Evolutionary conservation across 2,329 filamentous ascomycete species (phyloP).

Genomic region (Penicillium sclerotigenum): DNA sequence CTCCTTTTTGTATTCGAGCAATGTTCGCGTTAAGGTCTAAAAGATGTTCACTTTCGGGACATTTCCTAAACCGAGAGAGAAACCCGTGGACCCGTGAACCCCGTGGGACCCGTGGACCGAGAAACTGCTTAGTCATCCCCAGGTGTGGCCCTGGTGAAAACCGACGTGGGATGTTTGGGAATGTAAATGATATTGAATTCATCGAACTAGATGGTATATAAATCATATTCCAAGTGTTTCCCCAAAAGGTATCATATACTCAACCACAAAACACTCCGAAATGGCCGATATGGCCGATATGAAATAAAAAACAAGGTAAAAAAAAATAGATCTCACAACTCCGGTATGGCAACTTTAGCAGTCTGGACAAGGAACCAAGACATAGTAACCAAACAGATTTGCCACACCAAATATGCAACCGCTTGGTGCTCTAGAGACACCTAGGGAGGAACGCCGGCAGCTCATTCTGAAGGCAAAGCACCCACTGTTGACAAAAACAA

Average conservation of each 20-base stretch:
- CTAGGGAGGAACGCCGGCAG: conserved; percentile 10
- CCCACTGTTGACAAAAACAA: conserved; percentile 11
- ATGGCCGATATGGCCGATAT: conserved; percentile 14
- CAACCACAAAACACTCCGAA: conserved; percentile 18
- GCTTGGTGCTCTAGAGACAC: conserved; percentile 13
- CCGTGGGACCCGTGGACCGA: too few relatives aligned
- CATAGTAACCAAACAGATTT: conserved; percentile 1
- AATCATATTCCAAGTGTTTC: conserved; percentile 3
- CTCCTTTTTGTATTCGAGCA: background rate
- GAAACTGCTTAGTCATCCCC: too few relatives aligned
- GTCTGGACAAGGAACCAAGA: background rate
- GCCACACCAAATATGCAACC: conserved; percentile 25
- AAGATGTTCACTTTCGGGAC: too few relatives aligned
- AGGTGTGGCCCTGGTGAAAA: background rate
- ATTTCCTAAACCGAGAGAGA: too few relatives aligned
- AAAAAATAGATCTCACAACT: conserved; percentile 2
- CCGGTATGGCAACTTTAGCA: background rate
- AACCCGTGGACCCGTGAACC: too few relatives aligned
- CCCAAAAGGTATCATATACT: conserved; percentile 16
- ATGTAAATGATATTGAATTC: background rate
- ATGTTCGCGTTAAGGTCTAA: background rate
- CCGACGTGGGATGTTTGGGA: background rate
- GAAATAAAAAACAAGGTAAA: background rate
- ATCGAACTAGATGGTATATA: conserved; percentile 2
- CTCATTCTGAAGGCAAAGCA: conserved; percentile 14